Evolutionary conservation across 2,329 filamentous ascomycete species (phyloP).

Genomic region (Verticillium albo-atrum): DNA sequence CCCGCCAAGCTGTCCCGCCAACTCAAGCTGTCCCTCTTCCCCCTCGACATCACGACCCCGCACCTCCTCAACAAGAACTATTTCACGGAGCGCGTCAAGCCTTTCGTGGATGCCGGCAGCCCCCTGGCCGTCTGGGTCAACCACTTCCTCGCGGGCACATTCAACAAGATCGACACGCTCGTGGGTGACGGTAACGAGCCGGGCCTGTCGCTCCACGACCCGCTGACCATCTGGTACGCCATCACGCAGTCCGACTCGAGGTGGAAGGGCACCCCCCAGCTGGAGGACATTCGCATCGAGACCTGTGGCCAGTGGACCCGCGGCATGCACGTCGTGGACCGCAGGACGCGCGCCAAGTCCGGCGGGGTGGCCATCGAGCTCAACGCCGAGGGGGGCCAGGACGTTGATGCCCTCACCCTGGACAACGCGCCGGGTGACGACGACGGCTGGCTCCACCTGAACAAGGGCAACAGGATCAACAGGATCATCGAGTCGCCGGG

Average conservation of each 20-base stretch:
- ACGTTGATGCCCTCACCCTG: conserved; percentile 29
- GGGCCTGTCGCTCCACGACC: conserved; percentile 69
- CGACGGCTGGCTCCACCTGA: conserved; percentile 68
- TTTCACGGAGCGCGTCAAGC: conserved; percentile 52
- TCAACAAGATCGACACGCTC: conserved; percentile 62
- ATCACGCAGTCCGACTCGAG: conserved; percentile 53
- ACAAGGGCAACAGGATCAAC: conserved; percentile 74
- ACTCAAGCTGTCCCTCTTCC: conserved; percentile 67
- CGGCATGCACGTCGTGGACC: conserved; percentile 84
- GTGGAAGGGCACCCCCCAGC: conserved; percentile 54
- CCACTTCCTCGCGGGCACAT: conserved; percentile 68
- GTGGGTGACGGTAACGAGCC: conserved; percentile 53
- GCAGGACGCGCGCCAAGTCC: conserved; percentile 54
- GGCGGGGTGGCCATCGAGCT: conserved; percentile 31
- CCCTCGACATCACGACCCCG: conserved; percentile 70
- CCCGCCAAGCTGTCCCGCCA: conserved; percentile 57
- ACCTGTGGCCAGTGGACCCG: conserved; percentile 91
- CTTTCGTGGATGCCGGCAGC: conserved; percentile 56
- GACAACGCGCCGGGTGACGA: conserved; percentile 64
- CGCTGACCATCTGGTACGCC: conserved; percentile 75
- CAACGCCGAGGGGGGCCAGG: conserved; percentile 19
- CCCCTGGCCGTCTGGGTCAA: conserved; percentile 71
- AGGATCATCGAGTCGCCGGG: conserved; percentile 69
- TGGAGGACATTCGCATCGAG: conserved; percentile 85
- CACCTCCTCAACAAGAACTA: conserved; percentile 61